A percentile compares a stretch with the other conserved stretches of the same genome.
Conservation (phyloP, 2,329 filamentous ascomycete genomes). For the Blastomyces emzantsi region DNA sequence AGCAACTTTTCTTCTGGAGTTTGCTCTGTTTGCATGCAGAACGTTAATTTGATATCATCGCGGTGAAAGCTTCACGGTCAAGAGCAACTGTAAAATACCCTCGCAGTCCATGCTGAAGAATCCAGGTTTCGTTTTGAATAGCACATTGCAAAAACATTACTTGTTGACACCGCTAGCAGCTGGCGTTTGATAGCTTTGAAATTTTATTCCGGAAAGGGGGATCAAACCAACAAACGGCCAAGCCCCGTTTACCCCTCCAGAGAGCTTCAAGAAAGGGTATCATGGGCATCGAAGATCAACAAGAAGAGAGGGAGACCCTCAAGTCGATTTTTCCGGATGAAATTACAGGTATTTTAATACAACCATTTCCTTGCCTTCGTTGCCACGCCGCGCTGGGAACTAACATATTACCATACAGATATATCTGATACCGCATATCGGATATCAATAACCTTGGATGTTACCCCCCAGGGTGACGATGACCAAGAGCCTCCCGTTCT, state of each 20-base stretch:
- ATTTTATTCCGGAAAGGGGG: background rate
- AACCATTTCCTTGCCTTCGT: constrained; percentile 4
- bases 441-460: constrained; percentile 76
- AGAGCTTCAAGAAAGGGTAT: constrained; percentile 15
- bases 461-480: constrained; percentile 53
- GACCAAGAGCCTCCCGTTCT: constrained; percentile 58
- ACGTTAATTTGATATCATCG: constrained; percentile 16
- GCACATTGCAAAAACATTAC: background rate
- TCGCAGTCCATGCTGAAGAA: background rate
- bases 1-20: constrained; percentile 21
- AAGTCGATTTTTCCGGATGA: constrained; percentile 98
- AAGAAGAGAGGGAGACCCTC: constrained; percentile 94
- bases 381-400: constrained; percentile 16
- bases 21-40: constrained; percentile 36
- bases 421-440: constrained; percentile 84
- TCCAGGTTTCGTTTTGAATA: background rate
- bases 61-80: background rate
- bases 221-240: background rate
- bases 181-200: background rate
- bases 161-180: background rate
- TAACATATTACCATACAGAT: constrained; percentile 44
- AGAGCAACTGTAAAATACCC: background rate
- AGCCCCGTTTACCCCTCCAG: constrained; percentile 1
- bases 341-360: constrained; percentile 60
- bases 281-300: constrained; percentile 67